Conservation (phyloP, 2,329 filamentous ascomycete genomes). For the Aureobasidium sp. region DNA sequence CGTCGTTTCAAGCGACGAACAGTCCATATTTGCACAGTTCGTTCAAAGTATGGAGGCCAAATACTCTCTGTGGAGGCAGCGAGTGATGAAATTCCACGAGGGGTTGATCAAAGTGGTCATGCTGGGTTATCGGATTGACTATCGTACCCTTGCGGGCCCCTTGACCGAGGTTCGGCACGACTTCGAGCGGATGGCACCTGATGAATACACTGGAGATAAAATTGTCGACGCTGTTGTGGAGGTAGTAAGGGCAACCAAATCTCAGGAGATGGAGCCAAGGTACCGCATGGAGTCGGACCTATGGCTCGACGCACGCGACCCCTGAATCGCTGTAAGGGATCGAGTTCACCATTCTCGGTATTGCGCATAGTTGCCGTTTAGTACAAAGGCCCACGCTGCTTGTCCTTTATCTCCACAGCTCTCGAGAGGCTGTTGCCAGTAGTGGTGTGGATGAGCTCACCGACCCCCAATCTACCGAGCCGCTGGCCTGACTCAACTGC, state of each 20-base stretch:
- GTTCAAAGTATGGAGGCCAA: background rate
- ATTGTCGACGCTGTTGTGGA: background rate
- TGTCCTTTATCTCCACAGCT: too few relatives aligned
- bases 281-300: background rate
- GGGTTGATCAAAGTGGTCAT: background rate
- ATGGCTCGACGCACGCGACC: background rate
- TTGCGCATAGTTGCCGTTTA: too few relatives aligned
- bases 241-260: background rate
- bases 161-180: background rate
- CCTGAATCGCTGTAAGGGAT: too few relatives aligned
- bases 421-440: too few relatives aligned
- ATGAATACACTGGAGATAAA: background rate
- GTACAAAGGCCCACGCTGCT: too few relatives aligned
- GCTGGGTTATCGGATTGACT: background rate
- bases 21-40: background rate
- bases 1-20: background rate
- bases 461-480: too few relatives aligned
- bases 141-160: background rate
- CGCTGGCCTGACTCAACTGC: too few relatives aligned
- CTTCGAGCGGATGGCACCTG: background rate
- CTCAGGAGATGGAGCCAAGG: background rate
- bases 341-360: too few relatives aligned
- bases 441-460: too few relatives aligned
- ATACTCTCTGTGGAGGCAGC: background rate
- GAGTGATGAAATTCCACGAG: background rate